Base-by-base conservation (phyloP, 1,284 basidiomycete species). In the Leccinum solheimii region DNA sequence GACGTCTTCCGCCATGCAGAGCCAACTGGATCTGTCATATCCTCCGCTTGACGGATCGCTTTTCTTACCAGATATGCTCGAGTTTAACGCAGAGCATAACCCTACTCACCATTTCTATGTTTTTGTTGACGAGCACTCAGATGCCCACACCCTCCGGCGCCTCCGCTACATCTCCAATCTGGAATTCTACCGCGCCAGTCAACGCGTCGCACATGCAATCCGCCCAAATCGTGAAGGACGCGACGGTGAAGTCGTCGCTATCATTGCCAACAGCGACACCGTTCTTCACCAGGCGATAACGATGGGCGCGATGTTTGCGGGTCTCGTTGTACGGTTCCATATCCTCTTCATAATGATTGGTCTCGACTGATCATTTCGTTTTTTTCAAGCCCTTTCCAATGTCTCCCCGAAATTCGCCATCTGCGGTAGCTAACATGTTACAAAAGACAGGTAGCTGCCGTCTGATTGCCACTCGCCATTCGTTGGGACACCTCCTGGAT, bases 321-420 rank as follows among this genome's bases (percentile, higher is more conserved):
- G 75, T 19, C 59, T 69, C 10, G 60, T 74, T 9, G 77, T 78
- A 55, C 6, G 76, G 3, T 21, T 49, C 68, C 2, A 48, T 4
- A 4, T 7, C 9, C 3, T 54, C 1, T 21, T 11, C 6, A 13
- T 13, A 16, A 36, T 54, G 0, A 54, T 30, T 30, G 27, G 51
- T 5, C 32, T 52, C 6, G 3, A 7, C 21, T 62, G n/a, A 59
- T 36, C 19, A 19, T 43, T 3, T 32, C n/a, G 11, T 6, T 23
- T 58, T 38, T 30, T 34, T 36, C 10, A 27, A 73, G 73, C 69
- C 72, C 0, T 72, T 75, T 55, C 72, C 69, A 0, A 76, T 80
- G 55, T 78, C 79, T 0, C 75, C 72, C 4, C 73, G 77, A 2
- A 78, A 78, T 56, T 74, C 78, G 1, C 55, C 74, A 0, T 68